phyloP scores from a whole-genome alignment of 2,329 filamentous ascomycete genomes.

The Curvularia verruculosa region DNA sequence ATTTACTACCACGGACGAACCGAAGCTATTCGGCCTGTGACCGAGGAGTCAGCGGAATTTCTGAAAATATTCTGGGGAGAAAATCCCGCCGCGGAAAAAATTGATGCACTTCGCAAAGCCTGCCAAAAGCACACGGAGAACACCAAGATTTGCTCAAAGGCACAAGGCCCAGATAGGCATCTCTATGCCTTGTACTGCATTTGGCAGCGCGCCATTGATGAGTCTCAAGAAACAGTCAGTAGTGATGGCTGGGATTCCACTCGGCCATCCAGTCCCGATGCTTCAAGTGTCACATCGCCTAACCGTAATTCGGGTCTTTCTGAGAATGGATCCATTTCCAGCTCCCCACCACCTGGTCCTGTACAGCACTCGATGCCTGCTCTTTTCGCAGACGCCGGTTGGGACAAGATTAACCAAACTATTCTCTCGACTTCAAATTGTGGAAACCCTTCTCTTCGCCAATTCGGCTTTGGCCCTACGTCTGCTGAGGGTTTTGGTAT shows the following conservation, averaged over 20 bases:
- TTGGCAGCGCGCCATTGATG: conserved; percentile 88
- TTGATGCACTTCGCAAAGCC: conserved; percentile 82
- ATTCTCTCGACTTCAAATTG: conserved; percentile 98
- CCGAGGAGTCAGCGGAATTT: conserved; percentile 82
- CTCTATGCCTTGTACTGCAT: conserved; percentile 92
- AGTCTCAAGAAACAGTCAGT: conserved; percentile 64
- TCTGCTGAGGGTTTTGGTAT: conserved; percentile 95
- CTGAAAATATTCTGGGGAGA: conserved; percentile 95
- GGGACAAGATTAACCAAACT: conserved; percentile 94
- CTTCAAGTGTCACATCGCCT: conserved; percentile 60
- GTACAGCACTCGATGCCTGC: conserved; percentile 66
- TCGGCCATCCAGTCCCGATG: conserved; percentile 59
- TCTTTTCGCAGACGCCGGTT: conserved; percentile 86
- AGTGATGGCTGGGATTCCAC: conserved; percentile 59
- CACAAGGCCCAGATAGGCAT: conserved; percentile 88
- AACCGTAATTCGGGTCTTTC: conserved; percentile 59
- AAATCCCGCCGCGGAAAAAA: conserved; percentile 79
- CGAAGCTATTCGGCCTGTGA: conserved; percentile 88
- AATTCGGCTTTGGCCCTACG: conserved; percentile 96
- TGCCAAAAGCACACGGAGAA: conserved; percentile 80
- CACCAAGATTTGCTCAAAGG: conserved; percentile 87
- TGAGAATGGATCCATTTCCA: conserved; percentile 55
- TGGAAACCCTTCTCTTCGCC: conserved; percentile 89
- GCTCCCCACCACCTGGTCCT: conserved; percentile 61
- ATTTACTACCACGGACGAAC: conserved; percentile 90